Evolutionary conservation across 2,329 filamentous ascomycete genomes (phyloP).

Genomic region (Fusarium neocosmosporiellum): DNA sequence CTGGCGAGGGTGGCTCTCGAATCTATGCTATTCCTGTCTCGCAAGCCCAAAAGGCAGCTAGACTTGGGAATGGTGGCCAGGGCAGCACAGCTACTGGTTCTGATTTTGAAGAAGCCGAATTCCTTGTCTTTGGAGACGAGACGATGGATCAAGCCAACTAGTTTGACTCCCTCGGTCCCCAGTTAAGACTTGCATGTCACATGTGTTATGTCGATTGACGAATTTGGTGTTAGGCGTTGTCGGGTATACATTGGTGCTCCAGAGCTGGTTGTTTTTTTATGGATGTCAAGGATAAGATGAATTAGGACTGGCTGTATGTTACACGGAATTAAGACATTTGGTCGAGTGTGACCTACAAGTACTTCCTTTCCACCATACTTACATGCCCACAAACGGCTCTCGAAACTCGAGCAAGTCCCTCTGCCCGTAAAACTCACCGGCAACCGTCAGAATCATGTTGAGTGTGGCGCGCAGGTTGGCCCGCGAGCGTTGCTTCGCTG

Average conservation of each 20-base stretch:
- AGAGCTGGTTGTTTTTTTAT: slow-evolving; percentile 34
- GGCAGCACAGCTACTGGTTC: slow-evolving; percentile 59
- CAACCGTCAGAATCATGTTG: slow-evolving; percentile 91
- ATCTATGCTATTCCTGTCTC: slow-evolving; percentile 61
- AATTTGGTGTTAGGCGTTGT: slow-evolving; percentile 38
- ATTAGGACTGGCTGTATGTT: slow-evolving; percentile 26
- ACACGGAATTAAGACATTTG: slow-evolving; percentile 22
- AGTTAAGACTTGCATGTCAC: slow-evolving; percentile 14
- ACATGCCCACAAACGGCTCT: slow-evolving; percentile 66
- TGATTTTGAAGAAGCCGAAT: slow-evolving; percentile 78
- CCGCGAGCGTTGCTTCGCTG: slow-evolving; percentile 49
- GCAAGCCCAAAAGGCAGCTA: slow-evolving; percentile 41
- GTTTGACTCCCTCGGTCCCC: neutral
- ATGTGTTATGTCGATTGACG: slow-evolving; percentile 22
- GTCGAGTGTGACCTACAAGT: slow-evolving; percentile 20
- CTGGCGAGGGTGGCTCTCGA: slow-evolving; percentile 54
- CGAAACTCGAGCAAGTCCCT: slow-evolving; percentile 83
- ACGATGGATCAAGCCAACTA: slow-evolving; percentile 53
- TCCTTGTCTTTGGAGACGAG: slow-evolving; percentile 62
- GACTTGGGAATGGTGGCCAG: slow-evolving; percentile 49
- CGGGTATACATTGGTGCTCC: slow-evolving; percentile 30
- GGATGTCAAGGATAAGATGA: slow-evolving; percentile 7
- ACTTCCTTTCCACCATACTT: slow-evolving; percentile 30
- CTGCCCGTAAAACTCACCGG: slow-evolving; percentile 91
- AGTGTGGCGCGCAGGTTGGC: slow-evolving; percentile 76